Percentiles rank a stretch among this genome's conserved stretches.
Conservation (phyloP, 1,284 basidiomycete species). For the Pseudozyma sp. region DNA sequence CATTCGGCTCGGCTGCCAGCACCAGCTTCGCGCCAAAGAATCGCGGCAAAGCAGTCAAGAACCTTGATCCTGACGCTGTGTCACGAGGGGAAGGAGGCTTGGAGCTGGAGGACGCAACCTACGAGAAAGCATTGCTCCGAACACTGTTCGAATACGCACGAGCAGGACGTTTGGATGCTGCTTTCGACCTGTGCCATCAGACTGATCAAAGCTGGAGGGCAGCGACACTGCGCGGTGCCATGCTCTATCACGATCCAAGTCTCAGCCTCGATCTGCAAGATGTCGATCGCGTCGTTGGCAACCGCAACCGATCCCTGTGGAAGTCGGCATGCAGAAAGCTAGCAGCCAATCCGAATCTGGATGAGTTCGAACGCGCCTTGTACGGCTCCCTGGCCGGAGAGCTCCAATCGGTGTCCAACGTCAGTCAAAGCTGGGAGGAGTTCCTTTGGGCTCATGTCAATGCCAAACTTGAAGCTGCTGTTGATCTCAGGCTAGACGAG, state of each 20-base stretch:
- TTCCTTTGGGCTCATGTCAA: conserved; percentile 92
- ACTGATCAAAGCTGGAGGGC: conserved; percentile 92
- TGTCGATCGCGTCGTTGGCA: conserved; percentile 56
- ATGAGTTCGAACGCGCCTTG: conserved; percentile 81
- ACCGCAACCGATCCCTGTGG: conserved; percentile 65
- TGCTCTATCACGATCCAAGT: conserved; percentile 61
- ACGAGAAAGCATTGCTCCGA: conserved; percentile 80
- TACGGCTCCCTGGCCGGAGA: conserved; percentile 91
- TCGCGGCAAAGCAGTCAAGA: conserved; percentile 52
- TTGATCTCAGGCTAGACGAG: conserved; percentile 72
- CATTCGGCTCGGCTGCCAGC: conserved; percentile 43
- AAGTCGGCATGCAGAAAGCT: conserved; percentile 63
- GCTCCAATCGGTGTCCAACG: conserved; percentile 78
- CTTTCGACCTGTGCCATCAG: conserved; percentile 82
- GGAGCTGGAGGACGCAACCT: conserved; percentile 71
- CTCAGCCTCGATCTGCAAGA: conserved; percentile 44
- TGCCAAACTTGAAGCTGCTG: conserved; percentile 83
- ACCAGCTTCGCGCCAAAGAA: conserved; percentile 46
- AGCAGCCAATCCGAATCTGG: conserved; percentile 72
- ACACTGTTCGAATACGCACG: conserved; percentile 82
- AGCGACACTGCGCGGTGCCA: conserved; percentile 82
- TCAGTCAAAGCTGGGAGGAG: conserved; percentile 88
- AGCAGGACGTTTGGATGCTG: conserved; percentile 83
- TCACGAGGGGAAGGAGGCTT: conserved; percentile 54
- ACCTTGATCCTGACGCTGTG: conserved; percentile 64